A percentile compares a stretch with the other conserved stretches of the same genome.
phyloP scores from a whole-genome alignment of 2,329 filamentous ascomycete species.

The Xylariaceae sp. region DNA sequence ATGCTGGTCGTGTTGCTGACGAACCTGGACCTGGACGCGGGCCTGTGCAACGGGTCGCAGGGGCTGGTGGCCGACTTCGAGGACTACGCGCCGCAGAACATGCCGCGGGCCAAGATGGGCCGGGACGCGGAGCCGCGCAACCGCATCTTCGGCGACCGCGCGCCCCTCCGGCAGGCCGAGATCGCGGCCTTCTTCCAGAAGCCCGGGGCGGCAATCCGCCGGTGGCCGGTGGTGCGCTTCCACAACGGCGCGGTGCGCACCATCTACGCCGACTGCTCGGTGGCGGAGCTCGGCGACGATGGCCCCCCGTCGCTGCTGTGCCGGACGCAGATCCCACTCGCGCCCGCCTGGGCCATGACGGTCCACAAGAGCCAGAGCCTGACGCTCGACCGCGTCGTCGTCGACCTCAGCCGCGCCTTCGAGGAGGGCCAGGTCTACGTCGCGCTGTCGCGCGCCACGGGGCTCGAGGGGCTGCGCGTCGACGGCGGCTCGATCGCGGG shows the following conservation, averaged over 20 bases:
- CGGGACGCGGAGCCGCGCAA: constrained; percentile 12
- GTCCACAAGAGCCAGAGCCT: constrained; percentile 58
- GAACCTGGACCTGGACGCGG: constrained; percentile 35
- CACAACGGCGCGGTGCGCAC: constrained; percentile 35
- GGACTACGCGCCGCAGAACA: constrained; percentile 17
- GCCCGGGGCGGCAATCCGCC: constrained; percentile 19
- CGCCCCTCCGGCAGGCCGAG: constrained; percentile 26
- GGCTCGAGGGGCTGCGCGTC: constrained; percentile 39
- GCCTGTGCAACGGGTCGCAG: constrained; percentile 41
- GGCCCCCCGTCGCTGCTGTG: constrained; percentile 39
- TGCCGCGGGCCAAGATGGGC: constrained; percentile 18
- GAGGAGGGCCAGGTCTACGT: constrained; percentile 56
- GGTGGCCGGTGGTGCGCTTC: constrained; percentile 48
- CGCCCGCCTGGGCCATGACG: constrained; percentile 54
- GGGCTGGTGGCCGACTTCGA: constrained; percentile 39
- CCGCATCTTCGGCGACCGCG: constrained; percentile 29
- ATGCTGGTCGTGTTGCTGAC: constrained; percentile 46
- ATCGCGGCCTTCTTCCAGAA: constrained; percentile 31
- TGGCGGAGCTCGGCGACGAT: constrained; percentile 37
- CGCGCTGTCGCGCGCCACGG: constrained; percentile 49
- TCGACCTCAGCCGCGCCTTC: constrained; percentile 45
- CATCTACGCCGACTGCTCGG: constrained; percentile 44
- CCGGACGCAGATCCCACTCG: constrained; percentile 55
- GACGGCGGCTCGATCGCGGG: constrained; percentile 18
- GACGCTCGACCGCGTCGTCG: constrained; percentile 50